Base-by-base conservation (phyloP, 176 grass and related monocot species). In the Guadua angustifolia region DNA sequence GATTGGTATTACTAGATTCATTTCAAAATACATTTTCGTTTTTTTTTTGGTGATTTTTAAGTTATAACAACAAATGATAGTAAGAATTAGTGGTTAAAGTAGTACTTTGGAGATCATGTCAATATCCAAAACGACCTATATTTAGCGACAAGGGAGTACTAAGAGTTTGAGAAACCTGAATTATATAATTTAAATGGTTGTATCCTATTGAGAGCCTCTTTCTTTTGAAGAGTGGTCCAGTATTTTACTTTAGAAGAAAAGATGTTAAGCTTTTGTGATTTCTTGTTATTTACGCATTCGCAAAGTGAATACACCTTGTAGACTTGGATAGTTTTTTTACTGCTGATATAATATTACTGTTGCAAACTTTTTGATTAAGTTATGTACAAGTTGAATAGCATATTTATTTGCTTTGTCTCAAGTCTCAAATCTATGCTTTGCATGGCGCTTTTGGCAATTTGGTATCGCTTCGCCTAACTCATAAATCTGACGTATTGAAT, bases 21-120 rank as follows among this genome's bases (percentile, higher is more conserved):
- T 71, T 82, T 71, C 44, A 22, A 82, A 81, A 72, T 46, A 71
- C 72, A 69, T 39, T 60, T 70, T 46, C 7, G n/a, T n/a, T 58
- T 62, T 21, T 35, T n/a, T 33, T 18, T 82, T 72, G 8, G 40
- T 29, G 29, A 29, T 29, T 29, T 29, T 29, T 29, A 63, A 21
- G 33, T 57, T 59, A 47, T 21, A 59, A 47, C 25, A 46, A 61
- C 68, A 82, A 47, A 33, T 59, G 40, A 22, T 14, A 61, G 3
- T n/a, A 44, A 55, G 15, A 69, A 12, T 5, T 43, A 32, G 40
- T 38, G 21, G 43, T 47, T 71, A 82, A 45, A 60, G 26, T 72
- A n/a, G 21, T 73, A 73, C 39, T 73, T 82, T 82, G 55, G 24
- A 35, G 62, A 49, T 17, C 11, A 21, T 22, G 4, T 61, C 18